Evolutionary conservation across 495 filamentous ascomycete species (phyloP), one percentile per base, ranked within the genome.

Genomic region (Penicillium macrosclerotiorum): DNA sequence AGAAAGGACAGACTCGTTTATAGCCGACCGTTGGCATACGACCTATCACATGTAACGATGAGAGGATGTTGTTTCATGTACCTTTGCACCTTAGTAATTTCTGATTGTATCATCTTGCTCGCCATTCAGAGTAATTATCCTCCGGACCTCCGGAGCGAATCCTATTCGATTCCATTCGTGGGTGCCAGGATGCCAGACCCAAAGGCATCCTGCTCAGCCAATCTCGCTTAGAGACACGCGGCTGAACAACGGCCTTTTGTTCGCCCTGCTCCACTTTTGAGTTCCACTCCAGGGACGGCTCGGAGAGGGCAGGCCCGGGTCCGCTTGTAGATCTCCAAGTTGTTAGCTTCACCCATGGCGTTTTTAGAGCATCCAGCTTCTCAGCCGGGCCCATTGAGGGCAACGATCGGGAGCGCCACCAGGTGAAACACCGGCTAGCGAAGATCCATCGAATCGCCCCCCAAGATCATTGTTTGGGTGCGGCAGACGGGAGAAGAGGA

Each of bases 141-240:
- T n/a, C n/a, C n/a, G n/a, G n/a, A n/a, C n/a, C n/a, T 29, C 25
- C 25, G 12, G 25, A 29, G 25, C 25, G n/a, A n/a, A n/a, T n/a
- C n/a, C n/a, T n/a, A n/a, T n/a, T n/a, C n/a, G n/a, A 32, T 32
- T 14, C 30, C 30, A n/a, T 16, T 11, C n/a, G n/a, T 38, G 8
- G 35, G 7, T 13, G n/a, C n/a, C n/a, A n/a, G n/a, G n/a, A n/a
- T n/a, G n/a, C n/a, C n/a, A n/a, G n/a, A n/a, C n/a, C n/a, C 17
- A 32, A 22, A 32, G 19, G 13, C n/a, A 26, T 14, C 13, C n/a
- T 4, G 32, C 8, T 8, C 33, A 29, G 26, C 38, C 44, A 47
- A 52, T 48, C 16, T 55, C 52, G 52, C 48, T 52, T 55, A 48
- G 32, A 16, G 7, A 31, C 4, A 13, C 17, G 29, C 13, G 19